Conservation (phyloP, 116 monocot species). For the Trichopus zeylanicus region DNA sequence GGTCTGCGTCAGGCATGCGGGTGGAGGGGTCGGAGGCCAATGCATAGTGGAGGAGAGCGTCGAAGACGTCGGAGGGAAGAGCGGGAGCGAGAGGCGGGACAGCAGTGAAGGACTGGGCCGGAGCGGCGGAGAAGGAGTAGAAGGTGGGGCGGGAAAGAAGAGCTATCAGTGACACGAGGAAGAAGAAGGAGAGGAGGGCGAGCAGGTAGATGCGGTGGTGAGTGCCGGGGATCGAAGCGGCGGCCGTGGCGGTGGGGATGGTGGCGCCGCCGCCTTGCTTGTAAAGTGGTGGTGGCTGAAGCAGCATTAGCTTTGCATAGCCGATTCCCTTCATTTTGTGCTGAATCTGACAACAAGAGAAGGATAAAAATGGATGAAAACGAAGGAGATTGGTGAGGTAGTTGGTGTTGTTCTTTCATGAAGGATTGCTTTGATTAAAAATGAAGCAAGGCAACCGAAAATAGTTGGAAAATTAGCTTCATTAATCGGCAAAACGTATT, state of each 20-base stretch:
- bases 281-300: slow-evolving; percentile 20
- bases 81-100: background rate
- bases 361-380: no score
- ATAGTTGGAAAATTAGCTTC: no score
- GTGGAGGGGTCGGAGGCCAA: slow-evolving; percentile 22
- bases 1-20: slow-evolving; percentile 38
- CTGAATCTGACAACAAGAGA: no score
- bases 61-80: slow-evolving; percentile 22
- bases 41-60: slow-evolving; percentile 68
- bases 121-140: background rate
- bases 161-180: slow-evolving; percentile 23
- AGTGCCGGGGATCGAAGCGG: slow-evolving; percentile 1
- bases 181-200: slow-evolving; percentile 36
- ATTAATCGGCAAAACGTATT: no score
- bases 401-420: no score
- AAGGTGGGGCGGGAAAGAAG: slow-evolving; percentile 13
- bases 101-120: background rate
- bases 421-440: no score
- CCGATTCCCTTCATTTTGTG: slow-evolving; percentile 23
- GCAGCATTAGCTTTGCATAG: slow-evolving; percentile 34
- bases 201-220: slow-evolving; percentile 38
- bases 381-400: no score
- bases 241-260: background rate
- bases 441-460: no score
- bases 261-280: slow-evolving; percentile 7